Conservation (phyloP, 148 eudicot genomes). For the Persicaria maculosa region DNA sequence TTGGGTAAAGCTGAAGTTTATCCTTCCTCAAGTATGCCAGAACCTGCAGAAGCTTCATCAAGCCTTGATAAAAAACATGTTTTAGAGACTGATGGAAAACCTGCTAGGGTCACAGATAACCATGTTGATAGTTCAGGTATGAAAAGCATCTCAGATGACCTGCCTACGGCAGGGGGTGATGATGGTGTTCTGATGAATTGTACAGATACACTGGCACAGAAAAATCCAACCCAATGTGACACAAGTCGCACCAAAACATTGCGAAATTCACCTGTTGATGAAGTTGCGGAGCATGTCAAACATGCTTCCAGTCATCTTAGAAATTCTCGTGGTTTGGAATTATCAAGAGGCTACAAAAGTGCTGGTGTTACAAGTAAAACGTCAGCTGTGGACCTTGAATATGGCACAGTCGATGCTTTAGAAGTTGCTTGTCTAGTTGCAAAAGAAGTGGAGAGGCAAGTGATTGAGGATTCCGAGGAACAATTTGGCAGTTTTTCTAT, state of each 20-base stretch:
- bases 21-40: slow-evolving; percentile 22
- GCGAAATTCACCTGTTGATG: slow-evolving; percentile 19
- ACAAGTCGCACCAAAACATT: slow-evolving; percentile 8
- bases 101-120: slow-evolving; percentile 17
- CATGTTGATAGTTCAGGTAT: slow-evolving; percentile 16
- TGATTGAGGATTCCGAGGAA: slow-evolving; percentile 53
- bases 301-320: slow-evolving; percentile 25
- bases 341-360: slow-evolving; percentile 21
- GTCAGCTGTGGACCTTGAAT: slow-evolving; percentile 53
- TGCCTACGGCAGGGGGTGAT: slow-evolving; percentile 18
- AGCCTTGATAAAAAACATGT: slow-evolving; percentile 21
- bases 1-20: slow-evolving; percentile 20
- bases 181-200: slow-evolving; percentile 17
- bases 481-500: slow-evolving; percentile 57
- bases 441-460: slow-evolving; percentile 78
- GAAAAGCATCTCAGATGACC: slow-evolving; percentile 14
- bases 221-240: slow-evolving; percentile 20
- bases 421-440: slow-evolving; percentile 91
- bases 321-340: slow-evolving; percentile 28
- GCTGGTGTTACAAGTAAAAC: slow-evolving; percentile 31
- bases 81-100: slow-evolving; percentile 22
- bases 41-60: slow-evolving; percentile 19
- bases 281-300: slow-evolving; percentile 24
- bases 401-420: slow-evolving; percentile 68
- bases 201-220: slow-evolving; percentile 14